Conservation (phyloP, 805 yeast genomes). For the Candida koratica region DNA sequence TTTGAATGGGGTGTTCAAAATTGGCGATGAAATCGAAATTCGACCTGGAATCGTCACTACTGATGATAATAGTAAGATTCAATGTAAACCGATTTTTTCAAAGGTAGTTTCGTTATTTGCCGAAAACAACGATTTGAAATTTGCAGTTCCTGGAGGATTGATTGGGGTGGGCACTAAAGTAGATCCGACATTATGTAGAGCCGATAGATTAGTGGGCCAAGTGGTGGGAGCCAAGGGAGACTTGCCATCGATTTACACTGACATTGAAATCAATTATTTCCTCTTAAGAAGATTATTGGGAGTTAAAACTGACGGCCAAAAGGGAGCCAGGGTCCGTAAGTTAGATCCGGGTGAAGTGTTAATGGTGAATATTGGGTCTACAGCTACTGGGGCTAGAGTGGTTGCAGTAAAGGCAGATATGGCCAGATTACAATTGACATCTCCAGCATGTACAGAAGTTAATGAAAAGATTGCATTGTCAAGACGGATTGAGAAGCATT, state of each 20-base stretch:
- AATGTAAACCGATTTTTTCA: constrained; percentile 93
- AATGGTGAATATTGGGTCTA: constrained; percentile 99
- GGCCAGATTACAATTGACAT: constrained; percentile 95
- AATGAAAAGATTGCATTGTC: constrained; percentile 98
- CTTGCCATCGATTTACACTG: constrained; percentile 93
- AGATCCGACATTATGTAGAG: constrained; percentile 98
- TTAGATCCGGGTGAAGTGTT: constrained; percentile 91
- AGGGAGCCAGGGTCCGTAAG: constrained; percentile 89
- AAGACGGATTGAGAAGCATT: constrained; percentile 98
- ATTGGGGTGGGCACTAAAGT: constrained; percentile 99
- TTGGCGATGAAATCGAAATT: constrained; percentile 97
- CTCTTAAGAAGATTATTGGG: constrained; percentile 94
- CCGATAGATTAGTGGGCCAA: constrained; percentile 98
- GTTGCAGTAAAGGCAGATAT: constrained; percentile 97
- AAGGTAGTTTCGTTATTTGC: constrained; percentile 93
- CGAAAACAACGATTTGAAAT: constrained; percentile 94
- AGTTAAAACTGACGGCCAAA: constrained; percentile 96
- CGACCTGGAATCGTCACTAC: constrained; percentile 99
- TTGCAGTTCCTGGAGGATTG: constrained; percentile 99
- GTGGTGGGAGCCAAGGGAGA: constrained; percentile 97
- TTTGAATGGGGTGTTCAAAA: constrained; percentile 90
- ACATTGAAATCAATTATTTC: constrained; percentile 96
- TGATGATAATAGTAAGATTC: constrained; percentile 81
- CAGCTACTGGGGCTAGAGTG: constrained; percentile 99
- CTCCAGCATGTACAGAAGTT: constrained; percentile 98